A percentile compares a stretch with the other conserved stretches of the same genome.
Conservation (phyloP, 164 flowering plant genomes). For the Nelumbo lutea region DNA sequence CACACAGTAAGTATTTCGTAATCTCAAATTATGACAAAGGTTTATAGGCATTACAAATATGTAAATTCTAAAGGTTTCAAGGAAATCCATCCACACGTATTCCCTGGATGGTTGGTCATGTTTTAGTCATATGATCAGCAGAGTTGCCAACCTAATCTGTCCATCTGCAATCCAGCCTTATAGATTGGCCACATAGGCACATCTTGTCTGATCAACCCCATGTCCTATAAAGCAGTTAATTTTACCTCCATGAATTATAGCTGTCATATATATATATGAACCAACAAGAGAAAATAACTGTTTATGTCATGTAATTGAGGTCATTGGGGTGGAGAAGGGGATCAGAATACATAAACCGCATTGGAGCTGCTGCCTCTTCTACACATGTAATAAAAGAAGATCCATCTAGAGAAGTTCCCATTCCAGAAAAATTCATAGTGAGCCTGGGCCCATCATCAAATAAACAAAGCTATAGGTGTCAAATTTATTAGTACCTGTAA, state of each 20-base stretch:
- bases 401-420: too few relatives aligned
- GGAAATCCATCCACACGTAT: background rate
- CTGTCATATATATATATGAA: too few relatives aligned
- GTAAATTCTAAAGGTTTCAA: background rate
- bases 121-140: background rate
- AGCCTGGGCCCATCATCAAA: background rate
- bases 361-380: too few relatives aligned
- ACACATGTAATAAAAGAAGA: too few relatives aligned
- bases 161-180: background rate
- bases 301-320: too few relatives aligned
- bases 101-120: background rate
- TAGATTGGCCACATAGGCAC: too few relatives aligned
- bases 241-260: too few relatives aligned
- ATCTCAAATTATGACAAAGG: background rate
- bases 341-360: too few relatives aligned
- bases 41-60: background rate
- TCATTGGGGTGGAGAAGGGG: too few relatives aligned
- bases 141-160: background rate
- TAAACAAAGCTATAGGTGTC: background rate
- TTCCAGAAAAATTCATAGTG: background rate
- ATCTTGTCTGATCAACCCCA: too few relatives aligned
- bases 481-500: constrained; percentile 46
- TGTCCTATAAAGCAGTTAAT: too few relatives aligned
- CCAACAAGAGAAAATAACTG: too few relatives aligned
- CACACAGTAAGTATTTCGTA: background rate